Conservation (phyloP, 2,329 filamentous ascomycete genomes). For the Tolypocladium album region DNA sequence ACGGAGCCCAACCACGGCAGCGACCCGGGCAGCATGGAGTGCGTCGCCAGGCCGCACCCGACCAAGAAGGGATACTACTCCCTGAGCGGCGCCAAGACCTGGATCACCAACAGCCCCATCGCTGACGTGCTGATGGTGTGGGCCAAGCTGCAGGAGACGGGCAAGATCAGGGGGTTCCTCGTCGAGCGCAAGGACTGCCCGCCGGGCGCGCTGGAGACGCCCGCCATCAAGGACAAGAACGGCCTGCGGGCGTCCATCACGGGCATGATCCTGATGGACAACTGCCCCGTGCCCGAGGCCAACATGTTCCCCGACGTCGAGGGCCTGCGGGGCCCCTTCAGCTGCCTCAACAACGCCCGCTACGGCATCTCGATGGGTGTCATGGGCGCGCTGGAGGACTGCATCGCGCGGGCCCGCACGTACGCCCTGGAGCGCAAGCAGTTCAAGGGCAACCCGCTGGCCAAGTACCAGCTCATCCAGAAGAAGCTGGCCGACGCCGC, state of each 20-base stretch:
- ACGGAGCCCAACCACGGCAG: slow-evolving; percentile 92
- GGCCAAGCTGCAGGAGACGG: slow-evolving; percentile 85
- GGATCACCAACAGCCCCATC: slow-evolving; percentile 93
- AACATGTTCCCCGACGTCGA: slow-evolving; percentile 94
- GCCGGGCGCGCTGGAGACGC: slow-evolving; percentile 81
- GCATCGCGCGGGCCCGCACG: slow-evolving; percentile 64
- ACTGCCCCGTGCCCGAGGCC: slow-evolving; percentile 74
- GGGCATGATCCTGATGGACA: slow-evolving; percentile 94
- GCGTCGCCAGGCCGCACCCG: slow-evolving; percentile 71
- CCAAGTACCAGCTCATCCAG: slow-evolving; percentile 93
- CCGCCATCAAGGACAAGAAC: slow-evolving; percentile 88
- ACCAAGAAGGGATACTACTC: slow-evolving; percentile 73
- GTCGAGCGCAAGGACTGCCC: slow-evolving; percentile 80
- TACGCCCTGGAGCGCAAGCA: slow-evolving; percentile 92
- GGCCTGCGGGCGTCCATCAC: slow-evolving; percentile 88
- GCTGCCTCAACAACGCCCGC: slow-evolving; percentile 85
- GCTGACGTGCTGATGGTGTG: slow-evolving; percentile 78
- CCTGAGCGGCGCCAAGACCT: slow-evolving; percentile 77
- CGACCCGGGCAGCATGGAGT: slow-evolving; percentile 87
- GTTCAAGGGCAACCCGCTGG: slow-evolving; percentile 91
- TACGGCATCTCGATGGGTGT: slow-evolving; percentile 91
- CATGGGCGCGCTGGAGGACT: slow-evolving; percentile 91
- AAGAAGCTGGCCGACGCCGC: slow-evolving; percentile 93
- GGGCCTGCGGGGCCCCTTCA: slow-evolving; percentile 80
- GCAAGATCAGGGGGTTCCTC: slow-evolving; percentile 89